These are phyloP conservation scores for Neofusicoccum cordaticola DNA, from an alignment of 2,329 filamentous ascomycete species.

Conservation along the genomic window DNA sequence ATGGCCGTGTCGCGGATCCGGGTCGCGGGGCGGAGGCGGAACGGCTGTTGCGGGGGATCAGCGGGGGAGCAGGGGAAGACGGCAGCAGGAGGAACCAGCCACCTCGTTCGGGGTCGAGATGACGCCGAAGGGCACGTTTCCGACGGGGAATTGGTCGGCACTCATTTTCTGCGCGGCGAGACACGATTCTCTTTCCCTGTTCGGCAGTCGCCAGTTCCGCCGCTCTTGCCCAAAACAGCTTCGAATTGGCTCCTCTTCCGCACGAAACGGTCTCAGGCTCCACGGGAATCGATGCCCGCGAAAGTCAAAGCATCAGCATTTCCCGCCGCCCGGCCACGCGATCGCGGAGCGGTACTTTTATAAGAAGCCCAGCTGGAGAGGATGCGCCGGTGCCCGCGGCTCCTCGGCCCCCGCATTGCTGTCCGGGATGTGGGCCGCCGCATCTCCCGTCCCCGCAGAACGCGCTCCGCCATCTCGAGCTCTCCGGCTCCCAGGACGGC, in stretches of 20 bases:
- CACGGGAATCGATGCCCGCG: too few relatives aligned
- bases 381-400: not conserved
- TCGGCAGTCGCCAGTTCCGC: too few relatives aligned
- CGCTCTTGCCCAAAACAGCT: too few relatives aligned
- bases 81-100: not conserved
- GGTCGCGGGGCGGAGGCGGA: not conserved
- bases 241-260: too few relatives aligned
- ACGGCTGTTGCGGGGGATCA: not conserved
- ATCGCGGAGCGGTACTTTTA: not conserved
- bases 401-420: not conserved
- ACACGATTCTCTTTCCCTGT: not conserved
- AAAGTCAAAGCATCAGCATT: too few relatives aligned
- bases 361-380: not conserved
- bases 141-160: not conserved
- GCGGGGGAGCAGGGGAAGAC: too few relatives aligned
- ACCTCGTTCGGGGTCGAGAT: not conserved
- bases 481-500: too few relatives aligned
- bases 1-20: not conserved
- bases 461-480: too few relatives aligned
- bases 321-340: too few relatives aligned
- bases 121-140: slow-evolving; percentile 6
- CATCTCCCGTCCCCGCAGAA: not conserved
- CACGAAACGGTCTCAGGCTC: too few relatives aligned
- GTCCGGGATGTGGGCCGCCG: not conserved
- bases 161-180: not conserved